Evolutionary conservation across 2,329 filamentous ascomycete species (phyloP), one percentile per base, ranked within the genome.

Genomic region (Aspergillus sp.): DNA sequence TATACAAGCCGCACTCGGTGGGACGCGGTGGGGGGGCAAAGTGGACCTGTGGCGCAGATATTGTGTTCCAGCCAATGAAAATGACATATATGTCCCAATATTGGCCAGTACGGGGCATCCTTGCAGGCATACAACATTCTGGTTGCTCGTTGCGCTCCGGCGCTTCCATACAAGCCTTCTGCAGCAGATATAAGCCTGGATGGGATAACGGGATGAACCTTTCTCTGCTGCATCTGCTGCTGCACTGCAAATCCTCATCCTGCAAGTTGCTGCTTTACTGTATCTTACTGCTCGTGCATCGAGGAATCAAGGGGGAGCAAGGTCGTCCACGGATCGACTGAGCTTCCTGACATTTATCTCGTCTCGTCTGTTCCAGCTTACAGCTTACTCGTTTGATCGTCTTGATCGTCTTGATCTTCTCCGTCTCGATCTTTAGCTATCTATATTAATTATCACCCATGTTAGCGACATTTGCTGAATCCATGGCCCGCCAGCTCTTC

Each of bases 401-500:
- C n/a, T n/a, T n/a, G n/a, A n/a, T n/a, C n/a, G n/a, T n/a, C n/a
- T 24, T 24, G 24, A 24, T 6, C 24, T 5, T 24, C 24, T 2
- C 24, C 7, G 1, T 24, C 24, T 24, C 24, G 24, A 24, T 24
- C 24, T n/a, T n/a, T n/a, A n/a, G n/a, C n/a, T n/a, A 7, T 34
- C 32, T 34, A 1, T 34, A 34, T 5, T 34, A 15, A n/a, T n/a
- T n/a, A n/a, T n/a, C n/a, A n/a, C n/a, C 32, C 9, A 47, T 20
- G 30, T 30, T 48, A 11, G 18, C 43, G 20, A 45, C 12, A 38
- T 68, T 26, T 15, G 43, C 17, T 44, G 67, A 70, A 26, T 55
- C 65, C 47, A 70, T 73, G 68, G 65, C 62, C 20, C 67, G 68
- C 34, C 67, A 64, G 15, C 55, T 71, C 20, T 61, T 70, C 36